Conservation (phyloP, 2,329 filamentous ascomycete species). For the Aspergillus fijiensis region DNA sequence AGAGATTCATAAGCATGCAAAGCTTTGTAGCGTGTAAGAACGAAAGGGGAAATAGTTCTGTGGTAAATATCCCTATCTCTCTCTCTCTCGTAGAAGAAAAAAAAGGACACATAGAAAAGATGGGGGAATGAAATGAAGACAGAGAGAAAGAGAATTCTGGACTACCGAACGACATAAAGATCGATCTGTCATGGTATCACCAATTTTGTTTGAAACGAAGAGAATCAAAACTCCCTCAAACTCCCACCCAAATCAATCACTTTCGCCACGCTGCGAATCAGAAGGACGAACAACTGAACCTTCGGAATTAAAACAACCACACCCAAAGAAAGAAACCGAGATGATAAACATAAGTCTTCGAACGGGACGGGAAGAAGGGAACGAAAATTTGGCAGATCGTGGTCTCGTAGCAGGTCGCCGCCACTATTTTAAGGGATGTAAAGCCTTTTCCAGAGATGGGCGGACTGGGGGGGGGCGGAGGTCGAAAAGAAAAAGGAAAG, state of each 20-base stretch:
- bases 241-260: neutral
- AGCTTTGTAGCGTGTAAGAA: no score
- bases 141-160: neutral
- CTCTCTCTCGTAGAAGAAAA: neutral
- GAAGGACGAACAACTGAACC: slow-evolving; percentile 1
- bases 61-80: neutral
- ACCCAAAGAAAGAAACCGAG: neutral
- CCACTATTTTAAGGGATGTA: neutral
- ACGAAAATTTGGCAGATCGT: neutral
- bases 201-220: neutral
- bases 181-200: neutral
- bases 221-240: slow-evolving; percentile 1
- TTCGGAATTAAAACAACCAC: neutral
- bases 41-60: neutral
- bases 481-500: neutral
- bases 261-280: slow-evolving; percentile 16
- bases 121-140: slow-evolving; percentile 1
- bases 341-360: neutral
- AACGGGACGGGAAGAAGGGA: neutral
- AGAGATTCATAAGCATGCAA: no score
- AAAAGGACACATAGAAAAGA: neutral
- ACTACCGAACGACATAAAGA: slow-evolving; percentile 41
- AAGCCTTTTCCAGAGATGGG: neutral
- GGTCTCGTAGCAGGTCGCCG: neutral
- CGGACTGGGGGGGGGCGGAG: no score